Conservation (phyloP, 495 filamentous ascomycete species). For the Talaromyces ruber region DNA sequence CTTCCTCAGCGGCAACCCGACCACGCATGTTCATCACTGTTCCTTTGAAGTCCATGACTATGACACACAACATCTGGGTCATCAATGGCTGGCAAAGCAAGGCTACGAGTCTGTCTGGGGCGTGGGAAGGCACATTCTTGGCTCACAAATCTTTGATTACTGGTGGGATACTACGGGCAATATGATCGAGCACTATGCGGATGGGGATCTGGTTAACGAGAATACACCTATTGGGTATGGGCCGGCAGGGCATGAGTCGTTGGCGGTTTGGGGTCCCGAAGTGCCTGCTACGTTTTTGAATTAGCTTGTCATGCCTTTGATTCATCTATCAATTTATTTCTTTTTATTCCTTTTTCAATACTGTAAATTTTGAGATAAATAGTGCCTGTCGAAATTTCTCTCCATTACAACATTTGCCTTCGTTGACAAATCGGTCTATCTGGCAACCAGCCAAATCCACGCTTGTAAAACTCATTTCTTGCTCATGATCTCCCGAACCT, state of each 20-base stretch:
- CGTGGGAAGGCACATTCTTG: slow-evolving; percentile 65
- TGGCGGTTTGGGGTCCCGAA: slow-evolving; percentile 18
- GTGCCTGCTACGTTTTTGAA: slow-evolving; percentile 10
- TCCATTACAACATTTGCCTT: no score
- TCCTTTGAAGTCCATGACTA: slow-evolving; percentile 71
- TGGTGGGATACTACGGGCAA: slow-evolving; percentile 56
- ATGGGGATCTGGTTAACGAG: slow-evolving; percentile 57
- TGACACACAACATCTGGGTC: slow-evolving; percentile 65
- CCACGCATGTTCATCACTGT: slow-evolving; percentile 59
- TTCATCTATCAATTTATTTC: no score
- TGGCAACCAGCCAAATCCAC: no score
- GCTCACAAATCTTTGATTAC: slow-evolving; percentile 71
- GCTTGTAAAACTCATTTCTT: no score
- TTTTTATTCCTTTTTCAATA: no score
- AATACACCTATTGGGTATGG: slow-evolving; percentile 35
- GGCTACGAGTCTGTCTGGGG: slow-evolving; percentile 66
- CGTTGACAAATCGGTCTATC: no score
- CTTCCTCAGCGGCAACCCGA: slow-evolving; percentile 52
- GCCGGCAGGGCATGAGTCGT: slow-evolving; percentile 10
- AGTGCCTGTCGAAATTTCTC: no score
- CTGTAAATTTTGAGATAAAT: no score
- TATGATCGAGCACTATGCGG: slow-evolving; percentile 63
- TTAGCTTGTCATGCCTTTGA: neutral
- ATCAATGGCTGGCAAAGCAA: slow-evolving; percentile 58
- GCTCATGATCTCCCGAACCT: no score